Evolutionary conservation across 1,284 basidiomycete species (phyloP), one percentile per base, ranked within the genome.

Genomic region (Testicularia cyperi): DNA sequence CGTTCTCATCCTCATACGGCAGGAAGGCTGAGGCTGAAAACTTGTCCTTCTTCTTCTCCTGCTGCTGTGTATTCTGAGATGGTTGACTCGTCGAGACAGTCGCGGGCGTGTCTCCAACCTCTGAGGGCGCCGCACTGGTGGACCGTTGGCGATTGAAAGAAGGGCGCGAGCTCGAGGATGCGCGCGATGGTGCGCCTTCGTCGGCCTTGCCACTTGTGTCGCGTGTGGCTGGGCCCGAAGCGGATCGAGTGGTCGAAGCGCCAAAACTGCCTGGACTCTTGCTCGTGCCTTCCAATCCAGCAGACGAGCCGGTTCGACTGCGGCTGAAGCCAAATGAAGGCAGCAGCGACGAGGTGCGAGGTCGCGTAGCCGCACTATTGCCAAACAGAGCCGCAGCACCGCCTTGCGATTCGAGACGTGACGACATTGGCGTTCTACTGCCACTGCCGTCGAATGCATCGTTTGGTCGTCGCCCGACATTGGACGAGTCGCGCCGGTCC

Each of bases 371-470:
- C 7, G 46, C n/a, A n/a, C n/a, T 42, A 21, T 46, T 61, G 21
- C 65, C 68, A 28, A 70, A 70, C 2, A 70, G 53, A 8, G 34
- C 41, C 7, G 58, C 65, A 7, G 66, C 68, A 29, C 68, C 68
- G 6, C 68, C 65, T 9, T 47, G 47, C n/a, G 56, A 44, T n/a
- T 70, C 68, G 29, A 70, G 34, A 22, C 39, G 45, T 1, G 67
- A 69, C 1, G 58, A 51, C 4, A 46, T 51, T 13, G 56, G 39
- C 26, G 56, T 45, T 23, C 36, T 33, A 14, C 49, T 34, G 2
- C 56, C 56, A 8, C 27, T 40, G 36, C 47, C 46, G 25, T 32
- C 30, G 9, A 15, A 7, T 14, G 30, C 18, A 16, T 54, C 56
- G 42, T 49, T 60, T 4, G 49, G 45, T 21, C 44, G 48, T 9